Percentiles rank a stretch among this genome's conserved stretches.
Conservation (phyloP, 306 rosid genomes). For the Fragaria ananassa region DNA sequence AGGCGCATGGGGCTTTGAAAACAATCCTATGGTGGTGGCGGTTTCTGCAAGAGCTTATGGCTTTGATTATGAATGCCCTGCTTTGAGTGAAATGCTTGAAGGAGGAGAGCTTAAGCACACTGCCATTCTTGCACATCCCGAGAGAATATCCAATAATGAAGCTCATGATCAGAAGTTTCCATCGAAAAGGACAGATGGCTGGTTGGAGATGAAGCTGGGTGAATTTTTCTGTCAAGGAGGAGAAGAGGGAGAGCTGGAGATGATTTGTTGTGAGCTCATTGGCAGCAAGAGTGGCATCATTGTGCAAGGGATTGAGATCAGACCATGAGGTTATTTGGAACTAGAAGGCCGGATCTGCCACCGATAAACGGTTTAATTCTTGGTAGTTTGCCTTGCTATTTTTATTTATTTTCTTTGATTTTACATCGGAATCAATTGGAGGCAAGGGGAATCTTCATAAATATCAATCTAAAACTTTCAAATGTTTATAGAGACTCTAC, state of each 20-base stretch:
- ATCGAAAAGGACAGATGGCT: conserved; percentile 41
- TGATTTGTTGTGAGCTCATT: conserved; percentile 40
- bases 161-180: conserved; percentile 19
- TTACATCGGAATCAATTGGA: too few relatives aligned
- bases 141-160: not conserved
- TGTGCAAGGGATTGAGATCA: not conserved
- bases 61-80: not conserved
- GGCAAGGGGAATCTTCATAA: not conserved
- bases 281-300: not conserved
- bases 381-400: too few relatives aligned
- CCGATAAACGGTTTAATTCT: not conserved
- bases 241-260: conserved; percentile 37
- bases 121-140: conserved; percentile 29
- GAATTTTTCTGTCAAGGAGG: conserved; percentile 40
- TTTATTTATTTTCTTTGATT: too few relatives aligned
- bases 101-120: conserved; percentile 14
- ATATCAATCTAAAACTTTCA: not conserved
- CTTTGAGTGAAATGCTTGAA: not conserved
- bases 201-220: conserved; percentile 64
- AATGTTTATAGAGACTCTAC: too few relatives aligned
- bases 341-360: not conserved
- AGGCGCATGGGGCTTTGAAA: not conserved
- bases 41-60: conserved; percentile 18
- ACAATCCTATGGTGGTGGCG: conserved; percentile 30
- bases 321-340: not conserved